Evolutionary conservation across 805 yeast species (phyloP), one percentile per base, ranked within the genome.

Genomic region (Vanderwaltozyma polyspora): DNA sequence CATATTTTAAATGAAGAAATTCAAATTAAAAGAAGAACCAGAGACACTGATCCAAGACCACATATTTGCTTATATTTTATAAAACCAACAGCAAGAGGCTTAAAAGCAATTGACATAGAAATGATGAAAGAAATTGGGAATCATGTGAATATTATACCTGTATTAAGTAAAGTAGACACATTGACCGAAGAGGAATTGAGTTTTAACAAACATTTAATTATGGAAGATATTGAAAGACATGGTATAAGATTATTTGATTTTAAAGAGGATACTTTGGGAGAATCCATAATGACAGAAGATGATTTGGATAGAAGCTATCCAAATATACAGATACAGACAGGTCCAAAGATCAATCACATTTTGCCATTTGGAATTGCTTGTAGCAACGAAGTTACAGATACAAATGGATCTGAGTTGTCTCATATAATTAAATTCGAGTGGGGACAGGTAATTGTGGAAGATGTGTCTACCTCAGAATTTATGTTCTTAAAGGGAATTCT

Each of bases 121-220:
- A 66, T 82, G 34, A 81, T 87, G 79, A 72, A 66, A 45, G 64
- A 68, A 31, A 65, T 87, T 33, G 72, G 87, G 12, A 66, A 72
- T 17, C 73, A 76, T 43, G 94, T 82, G 15, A 87, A 87, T 59
- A 68, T 89, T 18, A 73, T 87, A 29, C 95, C 96, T 2, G 76
- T 86, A 18, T 72, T 87, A 38, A 72, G 82, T 25, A 79, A 82
- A 49, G 76, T 94, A 3, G 96, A 87, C 55, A 67, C 84, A 2
- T 64, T 84, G 45, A 83, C 94, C 0, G 67, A 66, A 16, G 54
- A 68, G 2, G 95, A 87, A 56, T 59, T 76, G 36, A 51, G 55
- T 12, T 55, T 56, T 19, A 80, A 80, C 53, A 56, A 62, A 35
- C 60, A 67, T 35, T 64, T 82, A 38, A 64, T 63, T 55, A 63